These are phyloP conservation scores for Blumeria graminis DNA, from an alignment of 2,329 filamentous ascomycete species.

Conservation along the genomic window DNA sequence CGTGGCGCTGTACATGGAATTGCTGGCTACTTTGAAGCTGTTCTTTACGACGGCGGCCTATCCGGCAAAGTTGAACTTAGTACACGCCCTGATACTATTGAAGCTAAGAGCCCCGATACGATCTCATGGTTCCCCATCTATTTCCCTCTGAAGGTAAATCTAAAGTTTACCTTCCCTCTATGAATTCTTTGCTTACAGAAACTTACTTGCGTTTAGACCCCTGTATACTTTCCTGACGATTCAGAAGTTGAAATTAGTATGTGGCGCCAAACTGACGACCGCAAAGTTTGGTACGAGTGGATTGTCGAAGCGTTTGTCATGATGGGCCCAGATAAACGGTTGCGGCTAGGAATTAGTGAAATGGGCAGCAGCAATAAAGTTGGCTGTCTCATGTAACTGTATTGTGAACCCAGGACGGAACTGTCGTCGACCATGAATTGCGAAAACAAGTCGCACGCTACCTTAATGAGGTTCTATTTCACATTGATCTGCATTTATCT, in stretches of 20 bases:
- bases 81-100: conserved; percentile 79
- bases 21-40: conserved; percentile 86
- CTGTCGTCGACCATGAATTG: too few species aligned
- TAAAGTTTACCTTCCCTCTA: neutral
- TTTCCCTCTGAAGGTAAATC: conserved; percentile 71
- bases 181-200: conserved; percentile 2
- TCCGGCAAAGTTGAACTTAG: conserved; percentile 55
- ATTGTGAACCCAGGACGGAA: neutral
- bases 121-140: conserved; percentile 99
- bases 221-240: conserved; percentile 63
- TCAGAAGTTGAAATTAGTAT: conserved; percentile 77
- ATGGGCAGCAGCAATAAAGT: conserved; percentile 45
- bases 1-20: conserved; percentile 75
- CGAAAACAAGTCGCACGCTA: too few species aligned
- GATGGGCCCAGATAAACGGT: conserved; percentile 30
- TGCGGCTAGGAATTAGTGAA: conserved; percentile 42
- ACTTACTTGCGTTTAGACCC: conserved; percentile 33
- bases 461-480: too few species aligned
- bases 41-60: conserved; percentile 44
- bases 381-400: conserved; percentile 40
- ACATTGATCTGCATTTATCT: too few species aligned
- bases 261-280: conserved; percentile 88
- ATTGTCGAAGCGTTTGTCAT: conserved; percentile 63
- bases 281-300: conserved; percentile 98
- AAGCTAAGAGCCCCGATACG: conserved; percentile 87